Base-by-base conservation (phyloP, 1,284 basidiomycete genomes). In the Meira nashicola region DNA sequence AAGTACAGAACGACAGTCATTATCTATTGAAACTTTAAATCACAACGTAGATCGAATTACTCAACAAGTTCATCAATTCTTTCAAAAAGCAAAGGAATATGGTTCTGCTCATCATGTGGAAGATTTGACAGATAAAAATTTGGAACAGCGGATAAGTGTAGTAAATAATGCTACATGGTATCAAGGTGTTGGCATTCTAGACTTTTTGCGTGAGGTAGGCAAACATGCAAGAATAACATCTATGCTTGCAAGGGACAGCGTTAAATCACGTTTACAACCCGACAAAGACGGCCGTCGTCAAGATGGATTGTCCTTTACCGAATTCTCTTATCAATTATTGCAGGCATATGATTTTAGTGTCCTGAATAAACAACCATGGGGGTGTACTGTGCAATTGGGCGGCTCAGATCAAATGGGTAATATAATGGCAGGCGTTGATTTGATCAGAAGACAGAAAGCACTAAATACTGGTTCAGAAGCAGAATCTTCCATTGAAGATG, bases 321-420 rank as follows among this genome's bases (percentile, higher is more conserved):
- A 99, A 77, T 97, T 98, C 80, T 87, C 88, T 4, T 99, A 98
- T 78, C 94, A 99, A 76, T 86, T 99, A 23, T 83, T 99, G 11
- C 95, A 99, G 81, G 95, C 92, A 1, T 90, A 92, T 79, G 95
- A 99, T 79, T 99, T 96, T 80, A 84, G 87, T 63, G 82, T 87
- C 62, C 83, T 99, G 1, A 83, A 93, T 79, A 23, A 17, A 6
- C 33, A n/a, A 5, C 78, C 83, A 28, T 82, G 85, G 53, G 81
- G 81, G 0, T 97, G 94, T 79, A 86, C 86, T 1, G 84, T 97
- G 47, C 95, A 99, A 79, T 80, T 98, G 44, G 95, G 95, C 50
- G 95, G 95, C 2, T 92, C 89, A 0, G 95, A 99, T 78, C 95
- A 99, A 78, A 93, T 93, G 87, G 94, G 95, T n/a, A 98, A 98